Evolutionary conservation across 805 yeast species (phyloP).

Genomic region (Helenozyma rhizophorensis): DNA sequence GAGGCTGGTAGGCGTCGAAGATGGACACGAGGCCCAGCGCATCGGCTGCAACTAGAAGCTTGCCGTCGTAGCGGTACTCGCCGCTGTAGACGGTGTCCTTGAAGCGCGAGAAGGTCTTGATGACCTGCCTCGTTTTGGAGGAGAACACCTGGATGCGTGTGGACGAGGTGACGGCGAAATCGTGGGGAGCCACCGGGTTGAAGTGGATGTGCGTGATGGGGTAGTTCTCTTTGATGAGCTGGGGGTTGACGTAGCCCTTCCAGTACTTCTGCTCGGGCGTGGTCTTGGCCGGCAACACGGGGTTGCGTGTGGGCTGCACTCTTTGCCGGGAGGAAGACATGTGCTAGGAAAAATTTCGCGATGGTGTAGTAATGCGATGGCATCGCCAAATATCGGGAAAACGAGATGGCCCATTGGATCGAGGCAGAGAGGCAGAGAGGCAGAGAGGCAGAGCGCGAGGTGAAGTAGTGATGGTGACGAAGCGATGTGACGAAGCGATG

Average conservation of each 20-base stretch:
- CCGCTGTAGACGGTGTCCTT: conserved; percentile 91
- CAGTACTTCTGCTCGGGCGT: conserved; percentile 94
- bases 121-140: conserved; percentile 88
- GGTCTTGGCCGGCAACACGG: conserved; percentile 76
- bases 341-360: background rate
- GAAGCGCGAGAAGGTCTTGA: conserved; percentile 80
- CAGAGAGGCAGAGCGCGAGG: no score
- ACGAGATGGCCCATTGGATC: no score
- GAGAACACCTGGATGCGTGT: conserved; percentile 90
- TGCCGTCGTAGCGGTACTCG: conserved; percentile 88
- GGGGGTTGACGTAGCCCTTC: conserved; percentile 81
- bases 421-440: no score
- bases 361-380: no score
- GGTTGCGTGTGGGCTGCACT: conserved; percentile 60
- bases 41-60: conserved; percentile 88
- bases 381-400: no score
- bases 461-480: no score
- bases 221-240: conserved; percentile 88
- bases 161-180: conserved; percentile 89
- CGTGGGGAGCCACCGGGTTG: conserved; percentile 81
- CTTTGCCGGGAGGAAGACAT: conserved; percentile 77
- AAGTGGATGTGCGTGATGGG: conserved; percentile 85
- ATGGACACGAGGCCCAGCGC: conserved; percentile 91
- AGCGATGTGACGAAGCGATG: no score
- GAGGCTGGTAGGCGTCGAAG: conserved; percentile 77